phyloP scores from a whole-genome alignment of 768 basidiomycete species.

The Rhodotorula taiwanensis region DNA sequence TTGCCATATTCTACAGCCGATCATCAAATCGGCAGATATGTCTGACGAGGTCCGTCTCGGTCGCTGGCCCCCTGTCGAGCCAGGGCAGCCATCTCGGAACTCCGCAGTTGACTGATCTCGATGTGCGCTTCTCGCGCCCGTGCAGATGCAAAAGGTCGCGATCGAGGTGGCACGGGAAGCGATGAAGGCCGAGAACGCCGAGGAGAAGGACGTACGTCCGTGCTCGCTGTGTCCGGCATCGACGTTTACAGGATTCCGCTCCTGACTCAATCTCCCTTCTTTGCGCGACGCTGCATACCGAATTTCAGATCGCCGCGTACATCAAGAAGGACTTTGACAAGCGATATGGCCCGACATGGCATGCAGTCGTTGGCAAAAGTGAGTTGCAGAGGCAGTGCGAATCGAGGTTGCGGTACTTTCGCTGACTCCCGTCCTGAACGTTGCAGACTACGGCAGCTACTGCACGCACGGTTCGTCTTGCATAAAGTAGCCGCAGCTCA shows the following conservation, averaged over 20 bases:
- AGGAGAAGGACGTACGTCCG: conserved; percentile 71
- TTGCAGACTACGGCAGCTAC: conserved; percentile 2
- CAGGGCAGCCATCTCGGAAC: too few species aligned
- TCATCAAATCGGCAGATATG: conserved; percentile 34
- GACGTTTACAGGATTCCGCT: too few species aligned
- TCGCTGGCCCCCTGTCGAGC: too few species aligned
- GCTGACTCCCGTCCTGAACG: neutral
- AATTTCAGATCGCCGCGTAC: conserved; percentile 73
- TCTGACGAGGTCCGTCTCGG: conserved; percentile 5
- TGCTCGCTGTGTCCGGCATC: too few species aligned
- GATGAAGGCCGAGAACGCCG: conserved; percentile 83
- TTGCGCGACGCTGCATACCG: too few species aligned
- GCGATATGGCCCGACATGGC: conserved; percentile 90
- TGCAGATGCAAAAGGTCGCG: conserved; percentile 81
- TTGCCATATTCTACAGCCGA: conserved; percentile 5
- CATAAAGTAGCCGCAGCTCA: too few species aligned
- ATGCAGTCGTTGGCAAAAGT: conserved; percentile 81
- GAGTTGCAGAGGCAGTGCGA: neutral
- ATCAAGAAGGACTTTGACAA: conserved; percentile 98
- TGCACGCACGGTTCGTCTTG: conserved; percentile 6
- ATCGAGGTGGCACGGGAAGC: conserved; percentile 80
- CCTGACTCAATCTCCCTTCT: too few species aligned
- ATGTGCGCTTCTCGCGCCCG: too few species aligned
- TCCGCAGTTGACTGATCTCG: neutral
- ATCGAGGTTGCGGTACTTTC: neutral